Percentiles rank a stretch among this genome's conserved stretches.
These are phyloP conservation scores for Chalciporus piperatus DNA, from an alignment of 768 basidiomycete species.

Conservation along the genomic window DNA sequence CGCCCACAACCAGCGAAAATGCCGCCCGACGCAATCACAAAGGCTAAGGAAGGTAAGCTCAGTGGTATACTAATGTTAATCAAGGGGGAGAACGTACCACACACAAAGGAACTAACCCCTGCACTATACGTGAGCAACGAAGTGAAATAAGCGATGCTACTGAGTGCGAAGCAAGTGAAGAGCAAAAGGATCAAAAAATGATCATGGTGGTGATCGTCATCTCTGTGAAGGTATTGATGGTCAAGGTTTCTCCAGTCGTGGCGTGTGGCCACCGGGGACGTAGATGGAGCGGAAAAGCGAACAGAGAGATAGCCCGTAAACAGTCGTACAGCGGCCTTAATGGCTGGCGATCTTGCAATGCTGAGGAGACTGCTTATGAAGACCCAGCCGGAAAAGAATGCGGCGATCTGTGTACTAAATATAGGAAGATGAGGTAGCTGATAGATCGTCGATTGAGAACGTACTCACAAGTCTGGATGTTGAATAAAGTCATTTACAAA, in stretches of 20 bases:
- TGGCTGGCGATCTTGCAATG: constrained; percentile 19
- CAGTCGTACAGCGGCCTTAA: neutral
- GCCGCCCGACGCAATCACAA: constrained; percentile 45
- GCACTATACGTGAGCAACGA: constrained; percentile 29
- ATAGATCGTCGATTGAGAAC: neutral
- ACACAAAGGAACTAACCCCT: constrained; percentile 14
- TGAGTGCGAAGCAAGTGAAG: constrained; percentile 30
- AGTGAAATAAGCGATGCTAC: constrained; percentile 30
- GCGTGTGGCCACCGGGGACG: neutral
- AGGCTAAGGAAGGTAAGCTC: constrained; percentile 29
- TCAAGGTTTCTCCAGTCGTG: neutral
- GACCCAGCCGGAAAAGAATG: constrained; percentile 42
- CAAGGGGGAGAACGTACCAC: constrained; percentile 19
- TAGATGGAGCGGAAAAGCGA: neutral
- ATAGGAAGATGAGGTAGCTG: neutral
- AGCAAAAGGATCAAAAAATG: constrained; percentile 22
- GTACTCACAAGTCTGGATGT: constrained; percentile 35
- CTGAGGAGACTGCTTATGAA: constrained; percentile 34
- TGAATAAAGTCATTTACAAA: constrained; percentile 23
- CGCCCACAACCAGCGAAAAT: constrained; percentile 38
- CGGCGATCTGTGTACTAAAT: constrained; percentile 35
- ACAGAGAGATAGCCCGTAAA: neutral
- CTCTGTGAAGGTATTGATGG: neutral
- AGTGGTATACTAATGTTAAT: neutral
- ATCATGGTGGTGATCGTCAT: neutral